Conservation (phyloP, 139 green algal species). For the Dunaliella primolecta region DNA sequence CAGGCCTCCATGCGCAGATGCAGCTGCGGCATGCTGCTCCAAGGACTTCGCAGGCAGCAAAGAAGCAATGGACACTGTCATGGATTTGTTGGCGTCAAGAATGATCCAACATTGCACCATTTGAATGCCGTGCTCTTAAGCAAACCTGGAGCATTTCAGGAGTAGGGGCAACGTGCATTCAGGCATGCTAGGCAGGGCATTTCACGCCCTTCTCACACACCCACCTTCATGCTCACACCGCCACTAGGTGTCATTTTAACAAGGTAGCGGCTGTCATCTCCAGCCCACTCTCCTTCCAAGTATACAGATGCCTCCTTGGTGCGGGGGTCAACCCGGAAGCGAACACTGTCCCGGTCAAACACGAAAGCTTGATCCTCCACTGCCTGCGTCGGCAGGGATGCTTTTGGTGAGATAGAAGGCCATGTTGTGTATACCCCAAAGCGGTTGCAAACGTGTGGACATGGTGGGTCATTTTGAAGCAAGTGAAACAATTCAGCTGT, state of each 20-base stretch:
- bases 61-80: no score
- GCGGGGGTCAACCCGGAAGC: background rate
- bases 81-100: no score
- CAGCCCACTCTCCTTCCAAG: background rate
- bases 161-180: no score
- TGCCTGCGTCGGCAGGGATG: background rate
- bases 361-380: constrained; percentile 1
- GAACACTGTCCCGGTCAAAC: background rate
- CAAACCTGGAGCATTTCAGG: no score
- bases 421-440: background rate
- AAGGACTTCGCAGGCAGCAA: no score
- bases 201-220: background rate
- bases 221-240: background rate
- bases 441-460: background rate
- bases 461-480: background rate
- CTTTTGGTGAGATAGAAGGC: background rate
- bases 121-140: no score
- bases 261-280: background rate
- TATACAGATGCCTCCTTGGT: background rate
- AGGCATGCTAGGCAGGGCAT: no score
- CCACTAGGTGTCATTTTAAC: background rate
- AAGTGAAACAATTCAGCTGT: background rate
- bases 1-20: no score
- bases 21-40: no score
- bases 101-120: no score